A percentile compares a stretch with the other conserved stretches of the same genome.
Evolutionary conservation across 805 yeast genomes (phyloP).

Genomic region (Wickerhamiella parazyma): DNA sequence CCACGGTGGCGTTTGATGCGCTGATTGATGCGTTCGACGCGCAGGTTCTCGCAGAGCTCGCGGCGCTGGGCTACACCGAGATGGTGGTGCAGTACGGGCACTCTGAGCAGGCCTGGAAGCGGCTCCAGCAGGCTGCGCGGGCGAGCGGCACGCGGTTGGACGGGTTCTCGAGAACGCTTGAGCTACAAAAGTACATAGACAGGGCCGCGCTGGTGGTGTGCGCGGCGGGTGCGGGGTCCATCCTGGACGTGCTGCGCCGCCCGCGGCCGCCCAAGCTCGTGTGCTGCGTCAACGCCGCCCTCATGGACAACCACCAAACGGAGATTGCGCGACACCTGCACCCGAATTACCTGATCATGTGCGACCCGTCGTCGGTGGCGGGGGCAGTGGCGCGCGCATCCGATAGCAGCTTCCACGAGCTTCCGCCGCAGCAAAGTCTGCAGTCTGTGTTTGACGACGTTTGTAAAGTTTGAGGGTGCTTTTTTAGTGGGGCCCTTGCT

Average conservation of each 20-base stretch:
- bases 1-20: slow-evolving; percentile 66
- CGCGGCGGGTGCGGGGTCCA: slow-evolving; percentile 90
- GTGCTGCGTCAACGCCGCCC: slow-evolving; percentile 51
- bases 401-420: neutral
- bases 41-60: slow-evolving; percentile 29
- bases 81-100: slow-evolving; percentile 51
- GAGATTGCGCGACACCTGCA: slow-evolving; percentile 55
- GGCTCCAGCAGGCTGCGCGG: too few relatives aligned
- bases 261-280: slow-evolving; percentile 37
- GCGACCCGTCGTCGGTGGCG: slow-evolving; percentile 9
- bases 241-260: slow-evolving; percentile 56
- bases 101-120: slow-evolving; percentile 23
- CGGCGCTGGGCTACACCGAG: slow-evolving; percentile 27
- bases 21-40: slow-evolving; percentile 37
- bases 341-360: slow-evolving; percentile 7
- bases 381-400: slow-evolving; percentile 4
- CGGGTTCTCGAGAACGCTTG: slow-evolving; percentile 37
- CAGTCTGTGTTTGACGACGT: slow-evolving; percentile 6
- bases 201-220: slow-evolving; percentile 53
- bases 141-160: too few relatives aligned
- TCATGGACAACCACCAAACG: slow-evolving; percentile 81
- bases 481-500: neutral
- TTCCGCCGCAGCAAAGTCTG: slow-evolving; percentile 4
- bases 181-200: slow-evolving; percentile 31
- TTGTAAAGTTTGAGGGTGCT: neutral